Evolutionary conservation across 192 early-diverging fungal genomes (phyloP).

Genomic region (Coemansia sp.): DNA sequence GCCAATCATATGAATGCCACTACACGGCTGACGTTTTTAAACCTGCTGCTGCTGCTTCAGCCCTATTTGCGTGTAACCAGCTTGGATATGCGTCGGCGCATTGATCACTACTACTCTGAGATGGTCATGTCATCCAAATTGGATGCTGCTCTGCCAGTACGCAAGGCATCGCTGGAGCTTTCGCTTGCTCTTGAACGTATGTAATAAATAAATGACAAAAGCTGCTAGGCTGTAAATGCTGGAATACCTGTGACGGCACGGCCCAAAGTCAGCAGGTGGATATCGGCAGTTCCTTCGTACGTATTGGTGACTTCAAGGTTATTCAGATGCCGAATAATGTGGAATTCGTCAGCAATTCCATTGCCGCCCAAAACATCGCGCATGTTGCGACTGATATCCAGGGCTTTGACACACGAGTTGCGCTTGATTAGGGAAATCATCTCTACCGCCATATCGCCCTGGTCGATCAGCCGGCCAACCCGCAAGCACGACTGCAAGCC

Average conservation of each 20-base stretch:
- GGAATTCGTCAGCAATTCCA: conserved; percentile 94
- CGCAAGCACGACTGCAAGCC: conserved; percentile 85
- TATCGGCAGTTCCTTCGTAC: conserved; percentile 96
- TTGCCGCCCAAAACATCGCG: conserved; percentile 96
- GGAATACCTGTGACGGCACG: conserved; percentile 91
- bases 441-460: conserved; percentile 79
- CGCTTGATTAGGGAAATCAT: conserved; percentile 97
- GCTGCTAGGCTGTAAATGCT: conserved; percentile 54
- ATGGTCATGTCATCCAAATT: conserved; percentile 46
- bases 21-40: conserved; percentile 49
- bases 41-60: conserved; percentile 41
- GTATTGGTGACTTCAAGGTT: conserved; percentile 94
- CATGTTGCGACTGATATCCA: conserved; percentile 85
- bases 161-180: conserved; percentile 49
- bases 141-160: conserved; percentile 47
- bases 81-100: conserved; percentile 30
- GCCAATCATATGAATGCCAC: conserved; percentile 52
- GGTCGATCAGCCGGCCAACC: conserved; percentile 92
- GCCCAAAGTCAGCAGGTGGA: conserved; percentile 91
- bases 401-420: conserved; percentile 91
- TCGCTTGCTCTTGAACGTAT: conserved; percentile 40
- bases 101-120: conserved; percentile 41
- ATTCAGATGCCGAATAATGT: conserved; percentile 90
- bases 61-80: conserved; percentile 30
- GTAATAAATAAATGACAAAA: conserved; percentile 16